Conservation (phyloP, 225 moss, liverwort and hornwort genomes). For the Takakia lepidozioides region DNA sequence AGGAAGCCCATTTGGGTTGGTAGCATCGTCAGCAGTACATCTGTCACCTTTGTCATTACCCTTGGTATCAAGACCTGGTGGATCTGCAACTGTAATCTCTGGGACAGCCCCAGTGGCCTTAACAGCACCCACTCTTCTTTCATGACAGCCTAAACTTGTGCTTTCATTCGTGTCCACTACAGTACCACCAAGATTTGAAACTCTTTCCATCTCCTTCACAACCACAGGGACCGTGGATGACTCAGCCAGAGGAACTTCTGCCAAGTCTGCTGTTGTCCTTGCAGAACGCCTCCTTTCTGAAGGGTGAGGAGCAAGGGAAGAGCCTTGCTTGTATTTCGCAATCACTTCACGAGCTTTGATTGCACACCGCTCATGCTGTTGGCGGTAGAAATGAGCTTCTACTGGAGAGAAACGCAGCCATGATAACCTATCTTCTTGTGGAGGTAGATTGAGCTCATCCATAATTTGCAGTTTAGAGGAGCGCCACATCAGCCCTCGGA, state of each 20-base stretch:
- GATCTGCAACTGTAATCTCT: not conserved
- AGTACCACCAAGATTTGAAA: no score
- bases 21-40: no score
- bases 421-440: slow-evolving; percentile 61
- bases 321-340: slow-evolving; percentile 49
- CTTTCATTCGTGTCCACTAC: no score
- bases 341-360: slow-evolving; percentile 79
- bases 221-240: no score
- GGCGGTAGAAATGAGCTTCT: slow-evolving; percentile 88
- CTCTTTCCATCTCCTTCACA: no score
- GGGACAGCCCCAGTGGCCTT: not conserved
- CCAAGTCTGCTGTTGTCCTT: no score
- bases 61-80: not conserved
- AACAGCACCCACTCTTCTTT: no score
- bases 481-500: slow-evolving; percentile 86
- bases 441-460: slow-evolving; percentile 79
- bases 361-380: slow-evolving; percentile 93
- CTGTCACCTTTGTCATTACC: not conserved
- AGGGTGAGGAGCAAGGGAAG: slow-evolving; percentile 9
- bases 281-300: slow-evolving; percentile 20
- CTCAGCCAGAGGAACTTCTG: no score
- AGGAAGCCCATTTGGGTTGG: slow-evolving; percentile 2
- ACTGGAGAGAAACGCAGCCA: slow-evolving; percentile 87
- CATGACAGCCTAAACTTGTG: no score
- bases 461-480: slow-evolving; percentile 80